Base-by-base conservation (phyloP, 2,329 filamentous ascomycete genomes). In the Colletotrichum zoysiae region DNA sequence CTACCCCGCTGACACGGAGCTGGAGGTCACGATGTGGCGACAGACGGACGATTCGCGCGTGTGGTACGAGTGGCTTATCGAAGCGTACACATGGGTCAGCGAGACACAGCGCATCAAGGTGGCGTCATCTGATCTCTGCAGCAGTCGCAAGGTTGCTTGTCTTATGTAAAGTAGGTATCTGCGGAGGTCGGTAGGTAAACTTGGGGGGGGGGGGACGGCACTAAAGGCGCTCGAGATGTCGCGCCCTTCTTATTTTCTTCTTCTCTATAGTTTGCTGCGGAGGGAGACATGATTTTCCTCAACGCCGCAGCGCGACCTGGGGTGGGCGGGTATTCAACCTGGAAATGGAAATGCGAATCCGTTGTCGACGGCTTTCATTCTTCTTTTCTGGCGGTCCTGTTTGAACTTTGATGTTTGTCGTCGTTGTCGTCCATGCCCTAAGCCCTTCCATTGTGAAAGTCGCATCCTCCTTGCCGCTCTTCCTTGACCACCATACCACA, bases 11-110 rank as follows among this genome's bases (percentile, higher is more conserved):
- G 90, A 94, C 75, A 91, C 92, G 0, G 94, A 97, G 80, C 86
- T 98, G 5, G 93, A 97, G 76, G 90, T 98, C 48, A 96, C 91
- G 79, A 98, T 99, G 91, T 98, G 95, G 93, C 89, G 96, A 62
- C 93, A 97, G 82, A 98, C 96, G 0, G 95, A 99, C 78, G 94
- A 98, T 79, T 90, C 92, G 48, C 97, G 93, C 81, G 96, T 99
- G 9, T 99, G 96, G 97, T 99, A 99, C 81, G 96, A 99, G 81
- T 99, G 96, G 96, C 86, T 96, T 73, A 91, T 98, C 2, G 96
- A 98, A 81, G 93, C 93, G 14, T 98, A 91, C 81, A 88, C 86
- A 26, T 91, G 88, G 84, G 82, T 89, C 61, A 87, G 87, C 1
- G 86, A 86, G n/a, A 85, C 86, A 50, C 84, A 85, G 75, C 85